Evolutionary conservation across 208 protist species (phyloP).

Genomic region (Crithidia brevicula): DNA sequence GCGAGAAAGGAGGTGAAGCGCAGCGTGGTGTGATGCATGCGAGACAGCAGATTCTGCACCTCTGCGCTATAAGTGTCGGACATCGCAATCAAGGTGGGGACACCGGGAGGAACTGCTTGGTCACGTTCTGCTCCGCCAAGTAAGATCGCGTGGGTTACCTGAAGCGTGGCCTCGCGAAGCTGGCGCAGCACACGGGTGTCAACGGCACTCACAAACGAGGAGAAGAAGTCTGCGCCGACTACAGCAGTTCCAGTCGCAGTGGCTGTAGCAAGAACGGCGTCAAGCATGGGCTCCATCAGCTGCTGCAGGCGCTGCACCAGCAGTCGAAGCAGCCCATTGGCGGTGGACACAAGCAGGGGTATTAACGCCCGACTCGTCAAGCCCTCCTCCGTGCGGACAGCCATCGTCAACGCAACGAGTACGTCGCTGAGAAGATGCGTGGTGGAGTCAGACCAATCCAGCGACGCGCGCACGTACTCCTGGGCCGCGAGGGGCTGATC

Average conservation of each 20-base stretch:
- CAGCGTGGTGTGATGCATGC: slow-evolving; percentile 30
- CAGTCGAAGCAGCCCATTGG: slow-evolving; percentile 25
- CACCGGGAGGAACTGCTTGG: background rate
- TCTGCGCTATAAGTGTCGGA: background rate
- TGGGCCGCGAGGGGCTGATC: slow-evolving; percentile 23
- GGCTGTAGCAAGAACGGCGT: slow-evolving; percentile 12
- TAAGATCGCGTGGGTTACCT: background rate
- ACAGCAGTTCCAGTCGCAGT: slow-evolving; percentile 14
- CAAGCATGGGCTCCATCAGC: slow-evolving; percentile 29
- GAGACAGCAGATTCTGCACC: slow-evolving; percentile 25
- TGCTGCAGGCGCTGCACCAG: slow-evolving; percentile 30
- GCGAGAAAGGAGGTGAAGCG: slow-evolving; percentile 32
- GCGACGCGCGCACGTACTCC: slow-evolving; percentile 26
- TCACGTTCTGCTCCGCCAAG: background rate
- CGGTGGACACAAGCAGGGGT: slow-evolving; percentile 17
- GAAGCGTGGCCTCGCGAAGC: slow-evolving; percentile 5
- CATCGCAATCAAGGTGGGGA: background rate
- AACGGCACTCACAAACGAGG: slow-evolving; percentile 11
- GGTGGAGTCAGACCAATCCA: slow-evolving; percentile 13
- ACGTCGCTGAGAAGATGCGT: slow-evolving; percentile 14
- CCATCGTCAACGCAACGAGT: background rate
- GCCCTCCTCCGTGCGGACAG: background rate
- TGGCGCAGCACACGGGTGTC: slow-evolving; percentile 20
- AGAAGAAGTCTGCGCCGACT: slow-evolving; percentile 22
- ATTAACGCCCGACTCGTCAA: background rate